Evolutionary conservation across 1,284 basidiomycete genomes (phyloP), one percentile per base, ranked within the genome.

Genomic region (Inonotus obliquus): DNA sequence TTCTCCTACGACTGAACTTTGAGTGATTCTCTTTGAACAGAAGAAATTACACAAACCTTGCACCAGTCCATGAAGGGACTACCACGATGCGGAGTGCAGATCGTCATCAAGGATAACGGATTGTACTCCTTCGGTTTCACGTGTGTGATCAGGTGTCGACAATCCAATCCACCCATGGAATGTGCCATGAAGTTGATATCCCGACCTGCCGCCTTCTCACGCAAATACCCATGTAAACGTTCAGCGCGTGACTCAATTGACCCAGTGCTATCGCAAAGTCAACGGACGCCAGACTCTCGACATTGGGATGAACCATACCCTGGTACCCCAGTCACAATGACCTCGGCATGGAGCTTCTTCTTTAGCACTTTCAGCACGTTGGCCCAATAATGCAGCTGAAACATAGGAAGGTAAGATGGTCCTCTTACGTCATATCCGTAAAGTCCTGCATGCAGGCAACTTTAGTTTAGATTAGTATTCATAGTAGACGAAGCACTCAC

Each of bases 11-110:
- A n/a, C n/a, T n/a, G 10, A 9, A 27, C 51, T 54, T 9, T 37
- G 27, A 9, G 19, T n/a, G 44, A 32, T 32, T 32, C 32, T 9
- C 4, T 21, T 61, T 45, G 55, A 25, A 53, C 23, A 29, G 41
- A 63, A 58, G 35, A 25, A 41, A 57, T 23, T 14, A 11, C 17
- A 78, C 87, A 68, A 70, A 90, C 91, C 57, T 83, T 82, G 76
- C 96, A 98, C 96, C 96, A 99, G 75, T 98, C 95, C 97, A 99
- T 99, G 74, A 99, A 98, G 0, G 96, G 95, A 68, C 92, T 95
- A 27, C 96, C 96, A 27, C 92, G 84, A 74, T 99, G 97, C 17
- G 97, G 97, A 0, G 97, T 98, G 51, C 89, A 89, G 65, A 99
- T 84, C 17, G 90, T 93, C 0, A 93, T 98, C 63, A 99, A 77